Conservation (phyloP, 1,284 basidiomycete species). For the Ustilago xerochloae region DNA sequence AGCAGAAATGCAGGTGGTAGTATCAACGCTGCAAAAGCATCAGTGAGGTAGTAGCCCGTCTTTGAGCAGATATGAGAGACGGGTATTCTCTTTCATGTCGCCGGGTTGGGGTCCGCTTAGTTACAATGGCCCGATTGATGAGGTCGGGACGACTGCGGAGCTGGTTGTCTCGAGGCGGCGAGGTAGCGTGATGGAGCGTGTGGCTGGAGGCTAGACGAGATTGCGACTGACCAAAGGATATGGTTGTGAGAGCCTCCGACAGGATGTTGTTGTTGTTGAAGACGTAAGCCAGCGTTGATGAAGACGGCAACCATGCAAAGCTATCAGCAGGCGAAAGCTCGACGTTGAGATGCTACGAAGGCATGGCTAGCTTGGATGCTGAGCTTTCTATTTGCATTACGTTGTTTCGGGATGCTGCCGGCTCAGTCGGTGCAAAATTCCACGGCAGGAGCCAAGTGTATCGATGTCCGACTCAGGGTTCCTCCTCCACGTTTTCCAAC, state of each 20-base stretch:
- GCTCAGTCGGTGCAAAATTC: neutral
- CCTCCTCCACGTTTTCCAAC: neutral
- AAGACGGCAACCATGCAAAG: too few relatives aligned
- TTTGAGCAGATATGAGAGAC: neutral
- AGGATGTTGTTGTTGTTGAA: too few relatives aligned
- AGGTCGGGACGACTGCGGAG: neutral
- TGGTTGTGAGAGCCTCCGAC: too few relatives aligned
- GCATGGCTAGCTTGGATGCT: neutral
- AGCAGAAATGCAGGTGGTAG: neutral
- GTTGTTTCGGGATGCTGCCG: neutral
- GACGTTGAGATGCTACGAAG: neutral
- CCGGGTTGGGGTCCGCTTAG: neutral
- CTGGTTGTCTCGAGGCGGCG: neutral
- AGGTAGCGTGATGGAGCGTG: neutral
- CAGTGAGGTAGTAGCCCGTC: conserved; percentile 12
- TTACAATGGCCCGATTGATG: neutral
- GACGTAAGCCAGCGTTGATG: too few relatives aligned
- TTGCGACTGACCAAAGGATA: too few relatives aligned
- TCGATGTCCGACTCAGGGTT: neutral
- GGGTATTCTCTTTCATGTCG: conserved; percentile 16
- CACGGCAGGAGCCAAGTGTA: neutral
- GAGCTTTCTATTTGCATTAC: neutral
- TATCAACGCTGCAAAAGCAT: conserved; percentile 1
- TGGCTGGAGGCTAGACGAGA: too few relatives aligned
- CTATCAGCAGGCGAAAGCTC: too few relatives aligned